phyloP scores from a whole-genome alignment of 2,329 filamentous ascomycete species.

The Fusarium avenaceum region DNA sequence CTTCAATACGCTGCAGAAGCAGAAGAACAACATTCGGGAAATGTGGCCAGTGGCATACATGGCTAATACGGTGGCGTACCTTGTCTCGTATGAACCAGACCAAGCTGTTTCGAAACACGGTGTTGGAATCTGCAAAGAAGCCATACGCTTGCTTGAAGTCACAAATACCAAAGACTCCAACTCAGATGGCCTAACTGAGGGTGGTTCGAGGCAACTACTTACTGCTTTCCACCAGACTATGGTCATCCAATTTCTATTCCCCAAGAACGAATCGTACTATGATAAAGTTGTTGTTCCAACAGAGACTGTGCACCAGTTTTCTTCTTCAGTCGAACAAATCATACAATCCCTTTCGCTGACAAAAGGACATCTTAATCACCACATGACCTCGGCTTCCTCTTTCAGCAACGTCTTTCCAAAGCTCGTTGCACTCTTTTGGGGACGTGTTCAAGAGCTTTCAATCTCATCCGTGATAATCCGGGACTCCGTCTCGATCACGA shows the following conservation, averaged over 20 bases:
- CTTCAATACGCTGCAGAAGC: slow-evolving; percentile 54
- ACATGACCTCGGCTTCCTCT: slow-evolving; percentile 34
- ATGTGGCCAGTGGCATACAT: slow-evolving; percentile 55
- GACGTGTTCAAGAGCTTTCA: slow-evolving; percentile 51
- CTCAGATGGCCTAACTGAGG: slow-evolving; percentile 34
- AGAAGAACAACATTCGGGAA: slow-evolving; percentile 53
- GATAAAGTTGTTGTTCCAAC: slow-evolving; percentile 38
- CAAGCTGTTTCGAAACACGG: slow-evolving; percentile 46
- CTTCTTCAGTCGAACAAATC: slow-evolving; percentile 49
- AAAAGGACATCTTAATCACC: slow-evolving; percentile 41
- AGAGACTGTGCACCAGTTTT: slow-evolving; percentile 50
- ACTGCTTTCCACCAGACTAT: slow-evolving; percentile 53
- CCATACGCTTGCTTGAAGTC: slow-evolving; percentile 47
- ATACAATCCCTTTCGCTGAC: slow-evolving; percentile 44
- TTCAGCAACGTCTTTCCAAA: slow-evolving; percentile 46
- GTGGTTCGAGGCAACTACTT: slow-evolving; percentile 47
- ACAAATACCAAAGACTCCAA: slow-evolving; percentile 33
- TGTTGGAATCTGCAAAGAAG: slow-evolving; percentile 47
- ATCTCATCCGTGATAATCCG: slow-evolving; percentile 41
- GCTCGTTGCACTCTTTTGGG: slow-evolving; percentile 51
- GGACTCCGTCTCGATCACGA: slow-evolving; percentile 37
- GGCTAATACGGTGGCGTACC: slow-evolving; percentile 51
- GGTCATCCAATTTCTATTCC: slow-evolving; percentile 54
- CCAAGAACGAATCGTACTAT: slow-evolving; percentile 35
- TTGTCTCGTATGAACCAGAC: slow-evolving; percentile 39